Evolutionary conservation across 2,329 filamentous ascomycete genomes (phyloP).

Genomic region (Trichoderma asperellum): DNA sequence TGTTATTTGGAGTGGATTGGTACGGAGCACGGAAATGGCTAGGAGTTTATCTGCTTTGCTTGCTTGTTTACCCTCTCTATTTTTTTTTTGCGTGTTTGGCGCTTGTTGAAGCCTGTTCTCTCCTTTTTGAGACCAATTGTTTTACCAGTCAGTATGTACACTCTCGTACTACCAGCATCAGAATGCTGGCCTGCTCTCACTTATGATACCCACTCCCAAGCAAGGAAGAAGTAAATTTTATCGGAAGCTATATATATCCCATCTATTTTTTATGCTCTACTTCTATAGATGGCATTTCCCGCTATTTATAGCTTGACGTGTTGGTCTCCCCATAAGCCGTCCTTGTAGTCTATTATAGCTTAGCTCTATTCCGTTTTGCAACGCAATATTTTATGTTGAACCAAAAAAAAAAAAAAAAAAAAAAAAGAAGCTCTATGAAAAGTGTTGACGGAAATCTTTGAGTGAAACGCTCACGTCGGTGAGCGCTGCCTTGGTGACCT

Average conservation of each 20-base stretch:
- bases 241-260: slow-evolving; percentile 22
- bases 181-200: slow-evolving; percentile 28
- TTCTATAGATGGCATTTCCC: slow-evolving; percentile 15
- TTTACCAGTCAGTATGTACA: slow-evolving; percentile 30
- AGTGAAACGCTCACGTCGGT: slow-evolving; percentile 51
- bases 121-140: slow-evolving; percentile 12
- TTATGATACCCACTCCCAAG: slow-evolving; percentile 35
- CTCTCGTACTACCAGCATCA: not conserved
- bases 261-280: not conserved
- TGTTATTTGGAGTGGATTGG: not conserved
- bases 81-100: not conserved
- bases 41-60: slow-evolving; percentile 13
- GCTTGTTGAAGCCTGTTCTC: slow-evolving; percentile 11
- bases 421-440: slow-evolving; percentile 24
- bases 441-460: slow-evolving; percentile 44
- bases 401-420: no score
- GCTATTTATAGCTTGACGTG: slow-evolving; percentile 2
- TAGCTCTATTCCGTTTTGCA: not conserved
- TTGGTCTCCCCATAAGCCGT: not conserved
- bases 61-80: not conserved
- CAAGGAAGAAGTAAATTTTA: slow-evolving; percentile 9
- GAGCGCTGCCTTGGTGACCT: slow-evolving; percentile 42
- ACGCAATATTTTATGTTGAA: not conserved
- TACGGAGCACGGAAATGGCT: slow-evolving; percentile 8
- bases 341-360: slow-evolving; percentile 2